These are phyloP conservation scores for Euptelea pleiosperma DNA, from an alignment of 164 flowering plant genomes.

Conservation along the genomic window DNA sequence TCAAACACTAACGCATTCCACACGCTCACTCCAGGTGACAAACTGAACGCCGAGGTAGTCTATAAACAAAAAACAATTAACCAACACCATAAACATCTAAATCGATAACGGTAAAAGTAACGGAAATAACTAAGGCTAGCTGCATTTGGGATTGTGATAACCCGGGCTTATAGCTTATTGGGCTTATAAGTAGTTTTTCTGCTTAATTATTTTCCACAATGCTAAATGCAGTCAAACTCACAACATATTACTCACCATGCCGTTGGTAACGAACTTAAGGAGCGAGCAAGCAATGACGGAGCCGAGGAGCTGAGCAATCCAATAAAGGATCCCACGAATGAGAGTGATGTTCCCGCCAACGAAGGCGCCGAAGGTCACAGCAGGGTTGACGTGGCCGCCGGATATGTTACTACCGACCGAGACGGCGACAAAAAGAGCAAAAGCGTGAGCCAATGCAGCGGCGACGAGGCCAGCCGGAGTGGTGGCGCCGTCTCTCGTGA, in stretches of 20 bases:
- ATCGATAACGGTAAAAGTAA: too few relatives aligned
- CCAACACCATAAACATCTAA: too few relatives aligned
- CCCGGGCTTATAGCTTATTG: too few relatives aligned
- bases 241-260: slow-evolving; percentile 21
- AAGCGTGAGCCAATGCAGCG: slow-evolving; percentile 8
- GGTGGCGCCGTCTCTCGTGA: neutral
- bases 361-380: slow-evolving; percentile 22
- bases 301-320: slow-evolving; percentile 22
- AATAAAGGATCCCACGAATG: slow-evolving; percentile 13
- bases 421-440: slow-evolving; percentile 10
- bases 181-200: too few relatives aligned
- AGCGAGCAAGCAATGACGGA: slow-evolving; percentile 18
- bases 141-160: too few relatives aligned
- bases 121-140: too few relatives aligned
- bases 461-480: slow-evolving; percentile 3
- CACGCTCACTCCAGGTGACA: slow-evolving; percentile 35
- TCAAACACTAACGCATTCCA: slow-evolving; percentile 47
- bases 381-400: slow-evolving; percentile 16
- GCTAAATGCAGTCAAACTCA: too few relatives aligned
- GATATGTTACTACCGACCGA: slow-evolving; percentile 12
- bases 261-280: slow-evolving; percentile 14
- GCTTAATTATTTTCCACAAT: too few relatives aligned
- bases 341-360: slow-evolving; percentile 21
- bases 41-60: slow-evolving; percentile 35
- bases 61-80: too few relatives aligned